These are phyloP conservation scores for Mortierella claussenii DNA, from an alignment of 192 early-diverging fungal species.

Conservation along the genomic window DNA sequence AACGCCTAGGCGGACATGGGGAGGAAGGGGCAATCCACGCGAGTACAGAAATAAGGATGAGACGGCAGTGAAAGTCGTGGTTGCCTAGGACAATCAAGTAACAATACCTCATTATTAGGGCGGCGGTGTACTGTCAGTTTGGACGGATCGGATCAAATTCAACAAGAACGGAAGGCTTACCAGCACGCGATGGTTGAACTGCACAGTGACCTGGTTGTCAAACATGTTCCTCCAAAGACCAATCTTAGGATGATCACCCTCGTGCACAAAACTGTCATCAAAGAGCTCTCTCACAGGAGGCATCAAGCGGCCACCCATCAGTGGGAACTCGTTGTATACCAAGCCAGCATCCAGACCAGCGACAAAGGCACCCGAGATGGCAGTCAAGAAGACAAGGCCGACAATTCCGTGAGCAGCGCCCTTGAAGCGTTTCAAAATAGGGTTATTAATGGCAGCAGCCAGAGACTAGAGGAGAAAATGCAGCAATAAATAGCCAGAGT, in stretches of 20 bases:
- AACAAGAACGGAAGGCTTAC: constrained; percentile 53
- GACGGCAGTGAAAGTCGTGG: constrained; percentile 79
- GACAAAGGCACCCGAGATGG: constrained; percentile 93
- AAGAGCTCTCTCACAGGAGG: constrained; percentile 77
- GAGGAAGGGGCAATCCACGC: constrained; percentile 77
- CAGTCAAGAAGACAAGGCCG: constrained; percentile 84
- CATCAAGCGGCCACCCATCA: constrained; percentile 88
- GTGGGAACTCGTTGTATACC: constrained; percentile 97
- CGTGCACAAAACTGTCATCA: constrained; percentile 60
- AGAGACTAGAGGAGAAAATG: constrained; percentile 27
- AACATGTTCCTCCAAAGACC: constrained; percentile 87
- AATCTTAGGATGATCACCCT: constrained; percentile 55
- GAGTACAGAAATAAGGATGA: constrained; percentile 81
- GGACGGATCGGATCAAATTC: no score
- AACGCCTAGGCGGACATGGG: constrained; percentile 70
- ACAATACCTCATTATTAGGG: no score
- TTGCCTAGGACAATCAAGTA: no score
- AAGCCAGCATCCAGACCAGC: constrained; percentile 97
- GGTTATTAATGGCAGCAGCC: constrained; percentile 60
- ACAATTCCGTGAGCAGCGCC: constrained; percentile 70
- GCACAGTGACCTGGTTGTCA: constrained; percentile 95
- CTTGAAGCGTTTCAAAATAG: constrained; percentile 69
- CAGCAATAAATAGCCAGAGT: neutral
- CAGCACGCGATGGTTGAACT: constrained; percentile 95
- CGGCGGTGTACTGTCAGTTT: no score